Conservation (phyloP, 2,329 filamentous ascomycete genomes). For the Botrytis galanthina region DNA sequence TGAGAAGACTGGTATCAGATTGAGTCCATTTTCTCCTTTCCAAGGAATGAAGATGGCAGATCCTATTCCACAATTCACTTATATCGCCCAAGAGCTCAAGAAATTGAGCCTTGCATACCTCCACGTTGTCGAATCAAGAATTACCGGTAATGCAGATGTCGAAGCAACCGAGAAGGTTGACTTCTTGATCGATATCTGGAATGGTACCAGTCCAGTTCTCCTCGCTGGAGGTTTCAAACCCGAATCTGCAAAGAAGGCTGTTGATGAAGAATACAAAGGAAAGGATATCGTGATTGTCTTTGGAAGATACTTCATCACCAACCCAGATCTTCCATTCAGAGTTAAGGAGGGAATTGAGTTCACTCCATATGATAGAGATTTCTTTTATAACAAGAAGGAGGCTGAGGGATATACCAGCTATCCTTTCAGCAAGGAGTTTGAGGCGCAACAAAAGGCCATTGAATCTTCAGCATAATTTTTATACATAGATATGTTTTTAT, state of each 20-base stretch:
- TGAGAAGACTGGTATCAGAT: slow-evolving; percentile 53
- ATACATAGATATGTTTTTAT: background rate
- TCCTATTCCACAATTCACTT: slow-evolving; percentile 60
- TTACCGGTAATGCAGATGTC: slow-evolving; percentile 39
- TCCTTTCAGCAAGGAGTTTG: slow-evolving; percentile 37
- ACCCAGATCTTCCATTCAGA: slow-evolving; percentile 46
- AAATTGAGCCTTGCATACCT: slow-evolving; percentile 57
- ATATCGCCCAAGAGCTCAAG: slow-evolving; percentile 53
- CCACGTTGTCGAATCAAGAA: slow-evolving; percentile 56
- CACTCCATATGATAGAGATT: slow-evolving; percentile 42
- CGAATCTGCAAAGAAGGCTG: slow-evolving; percentile 42
- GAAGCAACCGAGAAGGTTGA: slow-evolving; percentile 43
- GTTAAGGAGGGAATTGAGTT: slow-evolving; percentile 43
- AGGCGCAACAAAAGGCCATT: slow-evolving; percentile 21
- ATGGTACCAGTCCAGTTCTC: slow-evolving; percentile 45
- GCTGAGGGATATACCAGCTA: slow-evolving; percentile 42
- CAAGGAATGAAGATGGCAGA: slow-evolving; percentile 63
- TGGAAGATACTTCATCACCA: slow-evolving; percentile 46
- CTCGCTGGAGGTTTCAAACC: slow-evolving; percentile 49
- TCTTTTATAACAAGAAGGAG: slow-evolving; percentile 40
- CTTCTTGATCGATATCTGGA: slow-evolving; percentile 48
- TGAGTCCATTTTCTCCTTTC: slow-evolving; percentile 60
- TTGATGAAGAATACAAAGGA: slow-evolving; percentile 39
- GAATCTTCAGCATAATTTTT: background rate
- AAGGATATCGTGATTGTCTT: slow-evolving; percentile 43